phyloP scores from a whole-genome alignment of 140 eudicot genomes.

The Ambrosia hybrid region DNA sequence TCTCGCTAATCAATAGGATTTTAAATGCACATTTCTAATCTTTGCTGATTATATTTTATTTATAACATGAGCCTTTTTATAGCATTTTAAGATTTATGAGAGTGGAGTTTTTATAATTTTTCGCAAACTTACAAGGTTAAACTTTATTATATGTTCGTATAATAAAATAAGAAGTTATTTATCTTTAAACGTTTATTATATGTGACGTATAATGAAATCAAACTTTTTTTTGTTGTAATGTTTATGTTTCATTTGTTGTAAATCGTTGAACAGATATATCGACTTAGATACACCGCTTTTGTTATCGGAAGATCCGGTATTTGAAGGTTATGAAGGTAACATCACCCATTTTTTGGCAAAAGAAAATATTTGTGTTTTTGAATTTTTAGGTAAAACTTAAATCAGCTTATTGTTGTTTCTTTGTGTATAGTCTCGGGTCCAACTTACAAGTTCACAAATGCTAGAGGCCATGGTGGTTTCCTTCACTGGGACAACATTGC shows the following conservation, averaged over 20 bases:
- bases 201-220: no score
- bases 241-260: background rate
- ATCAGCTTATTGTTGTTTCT: slow-evolving; percentile 13
- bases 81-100: background rate
- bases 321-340: slow-evolving; percentile 90
- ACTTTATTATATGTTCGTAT: background rate
- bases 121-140: background rate
- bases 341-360: slow-evolving; percentile 3
- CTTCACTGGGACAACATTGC: slow-evolving; percentile 77
- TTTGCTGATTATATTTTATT: background rate
- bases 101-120: background rate
- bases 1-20: background rate
- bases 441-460: slow-evolving; percentile 76
- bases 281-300: slow-evolving; percentile 92
- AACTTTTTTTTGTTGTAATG: no score
- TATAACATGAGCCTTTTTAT: background rate
- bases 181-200: background rate
- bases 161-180: background rate
- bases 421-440: slow-evolving; percentile 70
- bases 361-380: background rate
- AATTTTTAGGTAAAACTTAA: slow-evolving; percentile 2
- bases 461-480: slow-evolving; percentile 94
- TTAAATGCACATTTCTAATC: background rate
- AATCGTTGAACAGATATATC: slow-evolving; percentile 52
- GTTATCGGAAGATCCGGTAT: slow-evolving; percentile 85